Conservation (phyloP, 2,329 filamentous ascomycete genomes). For the Aplosporella prunicola region DNA sequence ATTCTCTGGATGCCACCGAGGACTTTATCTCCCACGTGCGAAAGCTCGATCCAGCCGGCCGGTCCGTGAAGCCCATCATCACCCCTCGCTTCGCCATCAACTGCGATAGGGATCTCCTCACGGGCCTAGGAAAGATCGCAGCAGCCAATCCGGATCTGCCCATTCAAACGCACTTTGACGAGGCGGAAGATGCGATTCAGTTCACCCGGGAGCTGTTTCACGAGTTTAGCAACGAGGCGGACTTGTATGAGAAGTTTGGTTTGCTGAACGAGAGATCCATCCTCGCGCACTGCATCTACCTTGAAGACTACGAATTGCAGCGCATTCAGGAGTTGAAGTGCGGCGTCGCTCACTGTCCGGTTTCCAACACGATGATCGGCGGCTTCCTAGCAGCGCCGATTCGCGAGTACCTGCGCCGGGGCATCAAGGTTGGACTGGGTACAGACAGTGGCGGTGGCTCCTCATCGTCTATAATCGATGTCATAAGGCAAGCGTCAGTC, state of each 20-base stretch:
- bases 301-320: slow-evolving; percentile 47
- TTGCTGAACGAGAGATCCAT: slow-evolving; percentile 49
- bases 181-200: slow-evolving; percentile 51
- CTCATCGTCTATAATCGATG: slow-evolving; percentile 49
- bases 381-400: slow-evolving; percentile 55
- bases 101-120: slow-evolving; percentile 46
- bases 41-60: slow-evolving; percentile 11
- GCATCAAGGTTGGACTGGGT: slow-evolving; percentile 57
- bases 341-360: slow-evolving; percentile 55
- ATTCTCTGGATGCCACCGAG: slow-evolving; percentile 11
- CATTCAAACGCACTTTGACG: slow-evolving; percentile 60
- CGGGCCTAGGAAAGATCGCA: slow-evolving; percentile 47
- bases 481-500: slow-evolving; percentile 50
- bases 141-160: slow-evolving; percentile 38
- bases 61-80: slow-evolving; percentile 22
- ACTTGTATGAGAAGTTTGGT: slow-evolving; percentile 48
- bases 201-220: slow-evolving; percentile 49
- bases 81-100: slow-evolving; percentile 49
- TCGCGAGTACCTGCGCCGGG: slow-evolving; percentile 46
- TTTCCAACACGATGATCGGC: slow-evolving; percentile 46
- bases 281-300: slow-evolving; percentile 57
- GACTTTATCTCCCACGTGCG: slow-evolving; percentile 21
- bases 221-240: slow-evolving; percentile 46
- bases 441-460: slow-evolving; percentile 57
- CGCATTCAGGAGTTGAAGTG: slow-evolving; percentile 41